A percentile compares a stretch with the other conserved stretches of the same genome.
Evolutionary conservation across 2,329 filamentous ascomycete species (phyloP).

Genomic region (Chaetomium sp.): DNA sequence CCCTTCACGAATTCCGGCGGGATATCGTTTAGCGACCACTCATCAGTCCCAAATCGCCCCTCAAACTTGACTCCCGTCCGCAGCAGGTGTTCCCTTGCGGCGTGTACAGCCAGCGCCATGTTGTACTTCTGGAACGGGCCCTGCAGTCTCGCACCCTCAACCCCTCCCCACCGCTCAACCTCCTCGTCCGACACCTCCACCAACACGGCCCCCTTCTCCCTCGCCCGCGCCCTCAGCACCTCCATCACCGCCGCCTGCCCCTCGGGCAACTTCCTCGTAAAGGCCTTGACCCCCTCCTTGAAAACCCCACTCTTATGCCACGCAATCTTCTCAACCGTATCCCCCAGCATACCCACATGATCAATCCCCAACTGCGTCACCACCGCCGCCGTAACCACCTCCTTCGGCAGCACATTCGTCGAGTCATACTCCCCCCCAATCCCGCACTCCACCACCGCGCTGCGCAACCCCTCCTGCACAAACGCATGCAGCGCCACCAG

Average conservation of each 20-base stretch:
- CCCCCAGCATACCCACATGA: constrained; percentile 64
- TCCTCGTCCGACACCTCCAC: constrained; percentile 46
- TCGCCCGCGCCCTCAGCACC: constrained; percentile 51
- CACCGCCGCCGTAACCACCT: constrained; percentile 57
- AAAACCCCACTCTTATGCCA: constrained; percentile 76
- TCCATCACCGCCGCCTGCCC: constrained; percentile 33
- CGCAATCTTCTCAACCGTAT: constrained; percentile 65
- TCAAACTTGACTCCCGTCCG: constrained; percentile 31
- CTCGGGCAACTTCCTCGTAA: constrained; percentile 27
- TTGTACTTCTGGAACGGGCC: constrained; percentile 61
- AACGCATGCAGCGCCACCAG: constrained; percentile 87
- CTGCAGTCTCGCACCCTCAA: constrained; percentile 46
- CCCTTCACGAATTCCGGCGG: constrained; percentile 64
- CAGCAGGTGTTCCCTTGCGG: constrained; percentile 61
- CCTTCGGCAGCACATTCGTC: constrained; percentile 76
- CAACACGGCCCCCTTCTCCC: constrained; percentile 54
- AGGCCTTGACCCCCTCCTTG: constrained; percentile 52
- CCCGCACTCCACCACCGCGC: constrained; percentile 86
- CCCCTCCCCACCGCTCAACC: constrained; percentile 47
- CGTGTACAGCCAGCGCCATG: constrained; percentile 57
- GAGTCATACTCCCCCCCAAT: constrained; percentile 93
- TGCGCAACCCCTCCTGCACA: constrained; percentile 67
- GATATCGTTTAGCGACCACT: constrained; percentile 33
- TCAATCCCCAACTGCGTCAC: constrained; percentile 71
- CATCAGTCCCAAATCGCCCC: constrained; percentile 30